phyloP scores from a whole-genome alignment of 345 rosid species.

The Eucalyptus erythrocorys region DNA sequence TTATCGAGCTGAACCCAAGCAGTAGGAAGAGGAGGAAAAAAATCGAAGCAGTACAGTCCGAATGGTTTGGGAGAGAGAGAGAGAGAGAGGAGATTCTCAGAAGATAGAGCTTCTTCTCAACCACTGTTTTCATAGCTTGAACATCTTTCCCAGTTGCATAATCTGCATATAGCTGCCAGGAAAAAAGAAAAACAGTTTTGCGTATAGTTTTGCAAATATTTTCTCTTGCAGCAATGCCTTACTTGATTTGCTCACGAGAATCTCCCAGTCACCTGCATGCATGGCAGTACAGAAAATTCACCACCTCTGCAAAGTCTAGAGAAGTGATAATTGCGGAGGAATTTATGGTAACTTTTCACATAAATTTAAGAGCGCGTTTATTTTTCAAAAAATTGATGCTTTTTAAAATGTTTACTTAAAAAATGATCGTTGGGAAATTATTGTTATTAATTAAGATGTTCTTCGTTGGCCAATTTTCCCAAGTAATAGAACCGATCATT shows the following conservation, averaged over 20 bases:
- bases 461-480: neutral
- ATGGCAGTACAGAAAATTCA: neutral
- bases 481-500: neutral
- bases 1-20: neutral
- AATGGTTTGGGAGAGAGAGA: too few species aligned
- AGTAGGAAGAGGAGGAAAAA: neutral
- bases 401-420: too few species aligned
- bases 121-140: conserved; percentile 54
- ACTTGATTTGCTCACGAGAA: neutral
- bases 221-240: neutral
- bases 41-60: too few species aligned
- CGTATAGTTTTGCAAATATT: neutral
- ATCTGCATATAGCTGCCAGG: conserved; percentile 72
- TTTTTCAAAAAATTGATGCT: too few species aligned
- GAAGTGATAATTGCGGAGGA: neutral
- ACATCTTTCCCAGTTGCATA: conserved; percentile 91
- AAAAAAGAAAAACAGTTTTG: neutral
- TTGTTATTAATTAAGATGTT: neutral
- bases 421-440: too few species aligned
- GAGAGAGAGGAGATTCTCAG: too few species aligned
- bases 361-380: too few species aligned
- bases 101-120: neutral
- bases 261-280: neutral
- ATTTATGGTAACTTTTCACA: neutral
- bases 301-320: neutral